These are phyloP conservation scores for Ogataea saltuana DNA, from an alignment of 805 yeast species.

Conservation along the genomic window DNA sequence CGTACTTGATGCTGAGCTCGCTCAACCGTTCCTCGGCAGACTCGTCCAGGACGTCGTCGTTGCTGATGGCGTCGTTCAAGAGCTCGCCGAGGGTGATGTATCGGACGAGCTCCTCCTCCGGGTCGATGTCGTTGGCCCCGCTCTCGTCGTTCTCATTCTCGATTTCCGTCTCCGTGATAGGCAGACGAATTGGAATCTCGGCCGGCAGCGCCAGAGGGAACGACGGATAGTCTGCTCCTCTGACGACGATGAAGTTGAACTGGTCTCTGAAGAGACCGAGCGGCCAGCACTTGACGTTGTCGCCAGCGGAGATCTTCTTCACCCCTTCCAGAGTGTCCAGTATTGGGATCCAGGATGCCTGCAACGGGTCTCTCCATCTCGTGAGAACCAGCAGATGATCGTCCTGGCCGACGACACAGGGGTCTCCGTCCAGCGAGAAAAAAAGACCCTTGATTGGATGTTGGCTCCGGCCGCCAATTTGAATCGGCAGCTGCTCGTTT, in stretches of 20 bases:
- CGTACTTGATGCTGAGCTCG: conserved; percentile 59
- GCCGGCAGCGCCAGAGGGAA: conserved; percentile 85
- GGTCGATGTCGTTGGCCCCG: conserved; percentile 31
- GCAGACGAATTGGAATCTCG: conserved; percentile 70
- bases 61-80: conserved; percentile 54
- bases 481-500: conserved; percentile 48
- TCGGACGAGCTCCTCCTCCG: conserved; percentile 67
- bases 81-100: conserved; percentile 62
- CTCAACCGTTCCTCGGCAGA: conserved; percentile 48
- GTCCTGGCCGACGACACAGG: conserved; percentile 80
- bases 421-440: conserved; percentile 87
- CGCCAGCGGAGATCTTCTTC: conserved; percentile 55
- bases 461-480: conserved; percentile 14
- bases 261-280: conserved; percentile 72
- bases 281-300: conserved; percentile 81
- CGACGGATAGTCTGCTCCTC: conserved; percentile 71
- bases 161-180: conserved; percentile 41
- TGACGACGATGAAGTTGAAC: conserved; percentile 71
- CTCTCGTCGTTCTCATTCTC: conserved; percentile 1
- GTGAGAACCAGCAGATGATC: conserved; percentile 69
- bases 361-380: conserved; percentile 75
- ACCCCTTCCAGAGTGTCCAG: conserved; percentile 58
- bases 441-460: conserved; percentile 63
- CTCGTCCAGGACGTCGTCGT: conserved; percentile 38
- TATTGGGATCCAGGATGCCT: conserved; percentile 86